Base-by-base conservation (phyloP, 176 grass and related monocot species). In the Olyra latifolia region DNA sequence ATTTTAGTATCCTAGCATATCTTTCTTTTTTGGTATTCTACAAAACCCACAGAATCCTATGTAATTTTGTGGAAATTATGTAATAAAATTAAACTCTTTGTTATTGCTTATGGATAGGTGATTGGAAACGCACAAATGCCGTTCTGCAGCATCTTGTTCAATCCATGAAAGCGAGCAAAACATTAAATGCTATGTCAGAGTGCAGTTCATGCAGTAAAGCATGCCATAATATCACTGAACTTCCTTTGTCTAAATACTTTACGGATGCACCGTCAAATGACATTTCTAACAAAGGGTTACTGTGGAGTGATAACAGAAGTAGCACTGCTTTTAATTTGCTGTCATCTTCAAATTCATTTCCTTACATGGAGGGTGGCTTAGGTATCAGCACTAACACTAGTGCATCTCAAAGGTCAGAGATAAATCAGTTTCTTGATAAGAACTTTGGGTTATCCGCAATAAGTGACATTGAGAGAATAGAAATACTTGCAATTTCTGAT, bases 401-500 rank as follows among this genome's bases (percentile, higher is more conserved):
- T 17, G 25, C 65, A 77, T 84, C 83, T 82, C 32, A 87, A 65
- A 83, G 82, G 44, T 85, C 78, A 38, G 88, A 92, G 71, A 78
- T 94, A 82, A 87, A 38, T 47, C 70, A 80, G 42, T 73, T 98
- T 68, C 85, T 94, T 85, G 83, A 85, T 78, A 91, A 75, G 23
- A 87, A 57, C 61, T 73, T 74, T 78, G 75, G 43, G 27, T 75
- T 93, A 69, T 62, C 82, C 75, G 66, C 35, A 23, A 81, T 94
- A 69, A 88, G 65, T 81, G 70, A 83, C 48, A 71, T 39, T 49
- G 88, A 92, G 50, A 98, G 71, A 92, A 91, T 59, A 29, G 85
- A 98, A 86, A 91, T 92, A 47, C 85, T 94, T 87, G 78, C 74
- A 88, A 66, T 98, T 83, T 82, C 73, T 87, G 95, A 98, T 89